These are phyloP conservation scores for Elongisporangium senticosum DNA, from an alignment of 352 stramenopile species.

Conservation along the genomic window DNA sequence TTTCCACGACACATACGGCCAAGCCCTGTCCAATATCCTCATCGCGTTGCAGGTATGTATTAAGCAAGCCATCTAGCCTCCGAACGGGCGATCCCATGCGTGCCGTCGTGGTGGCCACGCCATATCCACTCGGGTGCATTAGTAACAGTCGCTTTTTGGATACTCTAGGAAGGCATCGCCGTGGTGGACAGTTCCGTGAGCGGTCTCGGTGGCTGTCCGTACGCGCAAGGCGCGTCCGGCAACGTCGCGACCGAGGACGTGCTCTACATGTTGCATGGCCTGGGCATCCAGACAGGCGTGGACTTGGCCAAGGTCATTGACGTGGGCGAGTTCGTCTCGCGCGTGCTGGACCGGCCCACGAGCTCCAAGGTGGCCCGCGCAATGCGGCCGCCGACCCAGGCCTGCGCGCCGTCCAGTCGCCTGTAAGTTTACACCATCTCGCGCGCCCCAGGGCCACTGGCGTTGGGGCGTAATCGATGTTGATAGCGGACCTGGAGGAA, in stretches of 20 bases:
- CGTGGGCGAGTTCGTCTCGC: constrained; percentile 86
- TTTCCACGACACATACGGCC: constrained; percentile 97
- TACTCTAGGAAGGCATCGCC: constrained; percentile 80
- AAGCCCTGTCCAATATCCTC: constrained; percentile 95
- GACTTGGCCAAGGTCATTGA: constrained; percentile 91
- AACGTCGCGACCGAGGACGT: constrained; percentile 98
- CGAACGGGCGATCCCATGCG: neutral
- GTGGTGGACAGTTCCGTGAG: constrained; percentile 94
- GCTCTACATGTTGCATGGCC: constrained; percentile 95
- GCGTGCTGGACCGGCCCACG: constrained; percentile 62
- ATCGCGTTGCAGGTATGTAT: constrained; percentile 72
- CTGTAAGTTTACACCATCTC: constrained; percentile 21
- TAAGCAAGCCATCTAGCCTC: neutral
- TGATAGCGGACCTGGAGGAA: neutral
- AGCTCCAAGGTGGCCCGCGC: constrained; percentile 87
- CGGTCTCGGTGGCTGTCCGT: constrained; percentile 95
- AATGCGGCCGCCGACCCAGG: constrained; percentile 20
- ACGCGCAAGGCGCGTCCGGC: constrained; percentile 93
- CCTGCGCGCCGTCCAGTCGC: constrained; percentile 22
- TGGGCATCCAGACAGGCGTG: constrained; percentile 93
- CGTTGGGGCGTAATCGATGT: constrained; percentile 4
- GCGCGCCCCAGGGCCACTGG: constrained; percentile 8
- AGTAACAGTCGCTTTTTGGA: neutral
- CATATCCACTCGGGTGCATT: neutral
- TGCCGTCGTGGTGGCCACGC: neutral